Evolutionary conservation across 768 basidiomycete genomes (phyloP), one percentile per base, ranked within the genome.

Genomic region (Lactarius psammicola): DNA sequence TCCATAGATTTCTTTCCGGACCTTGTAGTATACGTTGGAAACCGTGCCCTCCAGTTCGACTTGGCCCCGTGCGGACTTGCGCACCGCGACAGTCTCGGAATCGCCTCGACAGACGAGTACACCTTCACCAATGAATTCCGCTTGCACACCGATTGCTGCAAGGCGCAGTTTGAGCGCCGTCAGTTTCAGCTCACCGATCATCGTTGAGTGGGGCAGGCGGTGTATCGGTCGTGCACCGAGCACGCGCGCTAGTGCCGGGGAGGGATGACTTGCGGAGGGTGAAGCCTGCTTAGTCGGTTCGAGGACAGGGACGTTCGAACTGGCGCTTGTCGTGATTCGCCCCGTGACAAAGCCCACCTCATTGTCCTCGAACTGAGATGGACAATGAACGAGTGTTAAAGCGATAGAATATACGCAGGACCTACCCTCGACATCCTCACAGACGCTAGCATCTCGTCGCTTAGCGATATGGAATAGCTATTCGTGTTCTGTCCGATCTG

Each of bases 71-170:
- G 83, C 92, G 28, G 88, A 82, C 81, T 98, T 99, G 70, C 89
- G 81, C 33, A 98, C 96, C 0, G 94, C 89, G 5, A 98, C 95
- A 3, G 87, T 84, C 60, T 89, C 87, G 66, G 84, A 82, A 82
- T 86, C 38, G 81, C 85, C 9, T 88, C 89, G 73, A 44, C 97
- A 99, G 40, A 99, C 84, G 33, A 99, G 81, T 10, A 96, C 90
- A 79, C 97, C 97, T 78, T 98, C 96, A 28, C 96, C 96, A n/a
- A 95, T 88, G 63, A 98, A 87, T 75, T 98, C 95, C 0, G 95
- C 93, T 53, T 91, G 88, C 55, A 98, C 87, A 11, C 89, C 88
- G 3, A 93, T 78, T 2, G 85, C 76, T 5, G 86, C 81, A 26
- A 99, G 81, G 6, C 88, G 85, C n/a, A 87, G 75, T 76, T 98